phyloP scores from a whole-genome alignment of 192 early-diverging fungal species.

The Entomortierella lignicola region DNA sequence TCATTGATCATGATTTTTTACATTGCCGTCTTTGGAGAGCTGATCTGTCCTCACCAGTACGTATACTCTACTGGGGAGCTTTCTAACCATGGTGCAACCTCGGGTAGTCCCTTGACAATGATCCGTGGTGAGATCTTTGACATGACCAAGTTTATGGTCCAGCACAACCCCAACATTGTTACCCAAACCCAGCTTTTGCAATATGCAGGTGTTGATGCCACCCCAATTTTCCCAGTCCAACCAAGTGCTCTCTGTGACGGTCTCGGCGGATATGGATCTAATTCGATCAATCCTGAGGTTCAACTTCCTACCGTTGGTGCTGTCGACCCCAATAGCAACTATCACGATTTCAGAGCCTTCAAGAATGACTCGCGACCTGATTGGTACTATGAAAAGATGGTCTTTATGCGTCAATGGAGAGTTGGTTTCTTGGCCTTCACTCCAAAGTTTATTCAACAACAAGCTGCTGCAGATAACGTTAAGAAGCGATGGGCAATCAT shows the following conservation, averaged over 20 bases:
- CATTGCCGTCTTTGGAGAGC: slow-evolving; percentile 78
- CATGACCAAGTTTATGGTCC: slow-evolving; percentile 71
- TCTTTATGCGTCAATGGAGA: slow-evolving; percentile 70
- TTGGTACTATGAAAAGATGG: slow-evolving; percentile 75
- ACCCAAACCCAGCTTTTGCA: slow-evolving; percentile 50
- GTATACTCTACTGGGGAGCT: slow-evolving; percentile 80
- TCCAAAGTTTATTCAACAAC: slow-evolving; percentile 65
- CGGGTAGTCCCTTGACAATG: slow-evolving; percentile 68
- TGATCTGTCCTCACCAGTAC: slow-evolving; percentile 80
- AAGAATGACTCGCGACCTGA: slow-evolving; percentile 69
- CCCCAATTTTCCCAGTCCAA: slow-evolving; percentile 77
- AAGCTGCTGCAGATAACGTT: slow-evolving; percentile 65
- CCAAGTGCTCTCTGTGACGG: slow-evolving; percentile 67
- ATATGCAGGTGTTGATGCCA: slow-evolving; percentile 77
- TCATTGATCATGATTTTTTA: slow-evolving; percentile 87
- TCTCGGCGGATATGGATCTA: slow-evolving; percentile 58
- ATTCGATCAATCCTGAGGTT: slow-evolving; percentile 57
- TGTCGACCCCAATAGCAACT: slow-evolving; percentile 68
- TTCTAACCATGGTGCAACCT: slow-evolving; percentile 27
- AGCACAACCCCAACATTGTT: slow-evolving; percentile 63
- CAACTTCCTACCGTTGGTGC: slow-evolving; percentile 61
- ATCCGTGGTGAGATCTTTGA: slow-evolving; percentile 90
- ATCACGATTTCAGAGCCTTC: slow-evolving; percentile 79
- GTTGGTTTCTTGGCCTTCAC: slow-evolving; percentile 75
- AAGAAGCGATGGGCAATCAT: slow-evolving; percentile 72